A percentile compares a stretch with the other conserved stretches of the same genome.
Conservation (phyloP, 2,329 filamentous ascomycete species). For the Sclerotinia sclerotiorum region DNA sequence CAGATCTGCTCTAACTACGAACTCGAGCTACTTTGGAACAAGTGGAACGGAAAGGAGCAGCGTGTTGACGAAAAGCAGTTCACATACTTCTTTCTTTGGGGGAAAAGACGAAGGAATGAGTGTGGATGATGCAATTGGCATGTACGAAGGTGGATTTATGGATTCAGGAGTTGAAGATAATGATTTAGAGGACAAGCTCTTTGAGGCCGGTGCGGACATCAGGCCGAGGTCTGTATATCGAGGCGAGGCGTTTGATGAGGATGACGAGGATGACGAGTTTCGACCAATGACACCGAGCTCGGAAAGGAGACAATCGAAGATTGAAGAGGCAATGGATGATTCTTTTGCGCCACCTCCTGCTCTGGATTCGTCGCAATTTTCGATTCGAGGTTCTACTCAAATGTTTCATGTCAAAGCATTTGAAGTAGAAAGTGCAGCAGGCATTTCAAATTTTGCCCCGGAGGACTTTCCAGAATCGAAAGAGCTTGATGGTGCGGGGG, state of each 20-base stretch:
- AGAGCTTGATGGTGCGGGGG: conserved; percentile 22
- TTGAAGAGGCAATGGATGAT: conserved; percentile 36
- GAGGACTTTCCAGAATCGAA: conserved; percentile 1
- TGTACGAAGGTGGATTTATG: conserved; percentile 64
- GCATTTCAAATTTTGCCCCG: neutral
- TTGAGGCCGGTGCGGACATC: conserved; percentile 10
- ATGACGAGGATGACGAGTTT: conserved; percentile 15
- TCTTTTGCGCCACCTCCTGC: conserved; percentile 21
- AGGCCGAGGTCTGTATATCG: conserved; percentile 5
- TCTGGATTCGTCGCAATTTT: conserved; percentile 17
- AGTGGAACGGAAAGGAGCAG: conserved; percentile 79
- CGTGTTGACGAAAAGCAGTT: conserved; percentile 75
- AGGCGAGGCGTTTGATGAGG: conserved; percentile 8
- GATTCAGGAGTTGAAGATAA: conserved; percentile 50
- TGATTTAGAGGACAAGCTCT: conserved; percentile 23
- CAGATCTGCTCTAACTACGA: conserved; percentile 59
- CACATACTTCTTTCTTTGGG: conserved; percentile 60
- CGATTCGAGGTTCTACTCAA: conserved; percentile 44
- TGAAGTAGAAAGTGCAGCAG: conserved; percentile 48
- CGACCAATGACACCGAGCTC: conserved; percentile 33
- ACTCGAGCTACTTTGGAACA: conserved; percentile 59
- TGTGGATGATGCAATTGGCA: conserved; percentile 68
- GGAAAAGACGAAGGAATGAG: conserved; percentile 56
- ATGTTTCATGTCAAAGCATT: conserved; percentile 42
- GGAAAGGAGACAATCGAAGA: conserved; percentile 27